Base-by-base conservation (phyloP, 805 yeast species). In the Yarrowia divulgata region DNA sequence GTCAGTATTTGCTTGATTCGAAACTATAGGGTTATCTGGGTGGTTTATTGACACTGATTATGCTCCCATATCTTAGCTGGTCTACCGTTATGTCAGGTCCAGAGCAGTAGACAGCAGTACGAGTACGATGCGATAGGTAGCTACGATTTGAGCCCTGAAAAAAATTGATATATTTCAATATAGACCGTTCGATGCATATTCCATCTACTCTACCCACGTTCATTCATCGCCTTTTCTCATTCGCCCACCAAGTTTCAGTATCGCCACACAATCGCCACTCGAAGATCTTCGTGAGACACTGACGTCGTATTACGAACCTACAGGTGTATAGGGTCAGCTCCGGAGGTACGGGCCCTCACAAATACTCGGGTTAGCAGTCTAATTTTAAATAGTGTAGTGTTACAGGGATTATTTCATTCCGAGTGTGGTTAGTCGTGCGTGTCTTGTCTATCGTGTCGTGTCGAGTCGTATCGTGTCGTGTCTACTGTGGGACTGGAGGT, bases 401-500 rank as follows among this genome's bases (percentile, higher is more conserved):
- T 50, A 50, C 29, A 34, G 43, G 8, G n/a, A 14, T 3, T 14
- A 23, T 34, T 7, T 3, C 3, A 39, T 8, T 35, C 16, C 16
- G 12, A 5, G 57, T 29, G 14, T 16, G n/a, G 54, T 49, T 32
- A 48, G 54, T 48, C 9, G 4, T 48, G 49, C 19, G 7, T 18
- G 8, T 43, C 18, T n/a, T n/a, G 42, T 39, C n/a, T n/a, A n/a
- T n/a, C 42, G 42, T 23, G 29, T 12, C 16, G 37, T 8, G 42
- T 39, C 42, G 12, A 23, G 29, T 23, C 29, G 29, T 23, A 13
- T 45, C 29, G 8, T 19, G 49, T 45, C 35, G 13, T n/a, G 23
- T 18, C 43, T 23, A 60, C 18, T 45, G 39, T 18, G 66, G 66
- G 3, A 60, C 42, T 3, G 66, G 66, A 10, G 66, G 66, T 12